Conservation (phyloP, 169 alveolate genomes). For the Plasmodium chabaudi region DNA sequence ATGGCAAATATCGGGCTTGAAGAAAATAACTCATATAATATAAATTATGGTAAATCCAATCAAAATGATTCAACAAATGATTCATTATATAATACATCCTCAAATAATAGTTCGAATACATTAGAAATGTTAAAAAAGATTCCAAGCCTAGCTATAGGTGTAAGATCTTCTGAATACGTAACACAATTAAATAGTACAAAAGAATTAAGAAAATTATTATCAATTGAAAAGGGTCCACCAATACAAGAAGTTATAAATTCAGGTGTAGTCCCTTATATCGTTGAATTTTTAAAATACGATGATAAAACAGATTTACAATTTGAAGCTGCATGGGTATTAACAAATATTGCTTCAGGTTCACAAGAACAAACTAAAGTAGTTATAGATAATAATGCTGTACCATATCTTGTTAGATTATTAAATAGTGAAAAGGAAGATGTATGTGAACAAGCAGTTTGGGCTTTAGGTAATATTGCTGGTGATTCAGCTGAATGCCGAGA, state of each 20-base stretch:
- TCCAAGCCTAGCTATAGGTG: slow-evolving; percentile 84
- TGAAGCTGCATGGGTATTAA: slow-evolving; percentile 97
- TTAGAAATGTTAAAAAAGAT: slow-evolving; percentile 80
- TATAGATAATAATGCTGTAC: slow-evolving; percentile 89
- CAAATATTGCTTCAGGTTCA: slow-evolving; percentile 97
- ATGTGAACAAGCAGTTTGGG: slow-evolving; percentile 98
- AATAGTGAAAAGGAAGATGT: slow-evolving; percentile 94
- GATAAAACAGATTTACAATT: slow-evolving; percentile 96
- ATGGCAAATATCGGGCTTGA: slow-evolving; percentile 65
- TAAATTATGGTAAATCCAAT: slow-evolving; percentile 62
- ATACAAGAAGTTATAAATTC: slow-evolving; percentile 94
- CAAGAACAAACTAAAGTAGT: slow-evolving; percentile 94
- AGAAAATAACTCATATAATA: slow-evolving; percentile 48
- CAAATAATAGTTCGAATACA: slow-evolving; percentile 78
- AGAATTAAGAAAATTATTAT: slow-evolving; percentile 93
- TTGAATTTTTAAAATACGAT: slow-evolving; percentile 87
- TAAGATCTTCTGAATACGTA: slow-evolving; percentile 85
- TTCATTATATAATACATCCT: slow-evolving; percentile 52
- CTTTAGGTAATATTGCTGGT: slow-evolving; percentile 98
- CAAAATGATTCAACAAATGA: slow-evolving; percentile 76
- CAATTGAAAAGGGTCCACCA: slow-evolving; percentile 95
- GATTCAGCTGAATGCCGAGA: slow-evolving; percentile 96
- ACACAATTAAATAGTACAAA: slow-evolving; percentile 89
- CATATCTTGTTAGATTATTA: slow-evolving; percentile 89
- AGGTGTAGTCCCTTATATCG: slow-evolving; percentile 96